Base-by-base conservation (phyloP, 2,329 filamentous ascomycete species). In the Hypomyces perniciosus region DNA sequence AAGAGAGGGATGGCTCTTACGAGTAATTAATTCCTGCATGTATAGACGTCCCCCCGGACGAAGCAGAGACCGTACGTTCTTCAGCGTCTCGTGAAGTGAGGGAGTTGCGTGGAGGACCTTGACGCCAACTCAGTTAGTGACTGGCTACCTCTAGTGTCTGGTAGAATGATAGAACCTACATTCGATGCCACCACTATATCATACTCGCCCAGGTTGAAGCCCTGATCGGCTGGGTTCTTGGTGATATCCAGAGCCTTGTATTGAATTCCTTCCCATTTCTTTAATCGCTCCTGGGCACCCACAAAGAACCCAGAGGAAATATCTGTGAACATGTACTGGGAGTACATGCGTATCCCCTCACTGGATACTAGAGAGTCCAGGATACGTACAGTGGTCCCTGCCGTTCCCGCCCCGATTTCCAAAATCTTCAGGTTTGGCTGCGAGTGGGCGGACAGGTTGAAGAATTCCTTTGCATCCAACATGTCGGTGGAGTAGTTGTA, bases 321-420 rank as follows among this genome's bases (percentile, higher is more conserved):
- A 44, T 64, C 61, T 1, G 62, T 66, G 42, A 57, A 63, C 2
- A 48, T 51, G 38, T 66, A 66, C 5, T 47, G 44, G 20, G 49
- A 44, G 33, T 49, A 57, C 12, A 44, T 56, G 4, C 28, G 37
- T 6, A 30, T 29, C 2, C 44, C 39, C 1, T 43, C 29, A 2
- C 33, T 28, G 7, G 45, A 53, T 1, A 43, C 34, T 6, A 53
- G 34, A 6, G 46, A 34, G 6, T 50, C 13, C 6, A 56, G n/a
- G 12, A 74, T 56, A 2, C 35, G 39, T 6, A 61, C 56, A 0
- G 62, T 51, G 8, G 38, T 48, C 10, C 62, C 65, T 4, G 70
- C 72, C 4, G 68, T 71, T 3, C 74, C 73, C 12, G 66, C 70
- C 9, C 72, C 71, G 12, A 70, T 59, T 29, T 62, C 58, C 10